Percentiles rank a stretch among this genome's conserved stretches.
phyloP scores from a whole-genome alignment of 2,329 filamentous ascomycete genomes.

The Pyrenochaeta sp. region DNA sequence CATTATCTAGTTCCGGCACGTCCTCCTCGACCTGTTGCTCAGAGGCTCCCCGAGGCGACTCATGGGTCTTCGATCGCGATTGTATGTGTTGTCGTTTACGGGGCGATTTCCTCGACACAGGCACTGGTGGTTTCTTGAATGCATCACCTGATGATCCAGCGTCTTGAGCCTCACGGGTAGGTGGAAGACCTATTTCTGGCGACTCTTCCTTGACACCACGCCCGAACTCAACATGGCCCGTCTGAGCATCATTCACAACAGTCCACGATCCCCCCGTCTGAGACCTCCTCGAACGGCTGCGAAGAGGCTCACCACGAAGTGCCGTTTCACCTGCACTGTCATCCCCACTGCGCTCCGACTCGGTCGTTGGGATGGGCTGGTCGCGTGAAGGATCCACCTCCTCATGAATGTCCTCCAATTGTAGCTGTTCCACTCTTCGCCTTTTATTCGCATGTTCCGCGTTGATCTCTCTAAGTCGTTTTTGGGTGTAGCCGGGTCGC shows the following conservation, averaged over 20 bases:
- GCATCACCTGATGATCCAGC: slow-evolving; percentile 6
- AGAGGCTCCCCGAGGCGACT: not conserved
- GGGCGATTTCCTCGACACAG: slow-evolving; percentile 5
- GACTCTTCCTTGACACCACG: slow-evolving; percentile 36
- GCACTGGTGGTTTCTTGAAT: slow-evolving; percentile 13
- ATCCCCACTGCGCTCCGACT: slow-evolving; percentile 28
- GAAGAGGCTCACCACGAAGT: not conserved
- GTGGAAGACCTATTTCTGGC: slow-evolving; percentile 25
- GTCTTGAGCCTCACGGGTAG: slow-evolving; percentile 2
- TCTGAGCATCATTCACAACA: slow-evolving; percentile 26
- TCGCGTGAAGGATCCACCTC: slow-evolving; percentile 30
- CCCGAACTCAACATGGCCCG: slow-evolving; percentile 28
- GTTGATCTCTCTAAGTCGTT: slow-evolving; percentile 26
- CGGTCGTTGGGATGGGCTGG: slow-evolving; percentile 39
- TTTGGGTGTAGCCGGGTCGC: slow-evolving; percentile 31
- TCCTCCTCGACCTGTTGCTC: not conserved
- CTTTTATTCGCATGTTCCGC: slow-evolving; percentile 31
- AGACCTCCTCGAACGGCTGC: slow-evolving; percentile 16
- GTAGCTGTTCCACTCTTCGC: slow-evolving; percentile 28
- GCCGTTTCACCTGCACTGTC: not conserved
- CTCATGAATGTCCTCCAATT: slow-evolving; percentile 20
- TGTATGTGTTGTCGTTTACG: not conserved
- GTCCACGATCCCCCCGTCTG: slow-evolving; percentile 28
- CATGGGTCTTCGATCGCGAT: not conserved
- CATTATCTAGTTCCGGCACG: not conserved